Conservation (phyloP, 495 filamentous ascomycete genomes). For the Cercophora newfieldiana region DNA sequence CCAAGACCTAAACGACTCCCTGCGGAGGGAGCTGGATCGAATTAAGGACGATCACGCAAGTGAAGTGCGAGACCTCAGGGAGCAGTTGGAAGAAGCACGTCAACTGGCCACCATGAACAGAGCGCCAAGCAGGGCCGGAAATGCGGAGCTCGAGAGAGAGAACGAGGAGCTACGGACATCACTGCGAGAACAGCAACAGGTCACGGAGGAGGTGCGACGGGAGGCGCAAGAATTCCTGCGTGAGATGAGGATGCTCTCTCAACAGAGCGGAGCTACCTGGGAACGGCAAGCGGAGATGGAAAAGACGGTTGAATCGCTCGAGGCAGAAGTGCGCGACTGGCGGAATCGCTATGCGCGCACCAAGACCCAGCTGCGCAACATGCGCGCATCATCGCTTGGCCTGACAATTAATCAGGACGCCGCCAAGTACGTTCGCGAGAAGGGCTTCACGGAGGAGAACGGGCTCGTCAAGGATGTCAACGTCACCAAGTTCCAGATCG, state of each 20-base stretch:
- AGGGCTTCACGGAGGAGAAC: slow-evolving; percentile 66
- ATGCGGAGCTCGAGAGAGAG: slow-evolving; percentile 66
- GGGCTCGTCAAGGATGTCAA: slow-evolving; percentile 87
- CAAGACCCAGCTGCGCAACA: slow-evolving; percentile 79
- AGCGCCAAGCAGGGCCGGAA: slow-evolving; percentile 32
- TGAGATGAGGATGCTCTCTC: slow-evolving; percentile 86
- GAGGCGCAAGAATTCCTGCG: slow-evolving; percentile 81
- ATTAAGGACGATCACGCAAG: slow-evolving; percentile 65
- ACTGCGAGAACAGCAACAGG: slow-evolving; percentile 69
- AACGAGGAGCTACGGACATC: slow-evolving; percentile 71
- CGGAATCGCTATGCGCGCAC: slow-evolving; percentile 81
- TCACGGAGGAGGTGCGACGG: slow-evolving; percentile 85
- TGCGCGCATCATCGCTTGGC: slow-evolving; percentile 78
- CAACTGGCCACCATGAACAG: slow-evolving; percentile 28
- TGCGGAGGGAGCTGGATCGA: slow-evolving; percentile 75
- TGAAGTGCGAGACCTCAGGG: slow-evolving; percentile 62
- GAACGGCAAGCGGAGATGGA: slow-evolving; percentile 79
- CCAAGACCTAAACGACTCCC: slow-evolving; percentile 70
- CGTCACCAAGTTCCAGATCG: slow-evolving; percentile 92
- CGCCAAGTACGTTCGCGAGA: slow-evolving; percentile 62
- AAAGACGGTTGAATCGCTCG: slow-evolving; percentile 68
- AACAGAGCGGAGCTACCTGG: slow-evolving; percentile 72
- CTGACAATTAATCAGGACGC: slow-evolving; percentile 67
- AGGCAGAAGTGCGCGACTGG: slow-evolving; percentile 84
- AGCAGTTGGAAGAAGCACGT: slow-evolving; percentile 59